These are phyloP conservation scores for Termitomyces sp. DNA, from an alignment of 768 basidiomycete genomes.

Conservation along the genomic window DNA sequence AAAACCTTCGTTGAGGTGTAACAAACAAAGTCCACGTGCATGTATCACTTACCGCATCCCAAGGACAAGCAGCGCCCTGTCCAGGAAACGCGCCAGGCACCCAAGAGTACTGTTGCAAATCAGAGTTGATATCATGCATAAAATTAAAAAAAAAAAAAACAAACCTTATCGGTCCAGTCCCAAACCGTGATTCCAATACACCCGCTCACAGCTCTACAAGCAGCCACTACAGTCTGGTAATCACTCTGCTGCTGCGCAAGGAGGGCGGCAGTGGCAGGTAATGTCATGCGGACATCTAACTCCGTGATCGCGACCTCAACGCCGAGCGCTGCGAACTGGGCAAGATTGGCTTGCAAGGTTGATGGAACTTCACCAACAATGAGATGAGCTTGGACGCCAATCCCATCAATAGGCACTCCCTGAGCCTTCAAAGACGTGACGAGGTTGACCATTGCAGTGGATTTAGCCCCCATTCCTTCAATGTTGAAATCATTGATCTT, in stretches of 20 bases:
- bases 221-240: conserved; percentile 53
- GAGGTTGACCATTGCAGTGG: conserved; percentile 54
- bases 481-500: conserved; percentile 43
- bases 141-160: background rate
- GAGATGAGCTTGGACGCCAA: conserved; percentile 62
- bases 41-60: conserved; percentile 30
- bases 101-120: conserved; percentile 35
- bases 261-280: conserved; percentile 48
- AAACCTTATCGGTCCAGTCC: conserved; percentile 35
- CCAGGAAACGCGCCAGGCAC: conserved; percentile 35
- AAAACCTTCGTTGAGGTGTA: background rate
- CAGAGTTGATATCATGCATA: background rate
- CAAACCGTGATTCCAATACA: conserved; percentile 48
- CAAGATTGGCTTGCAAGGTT: conserved; percentile 44
- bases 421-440: conserved; percentile 44
- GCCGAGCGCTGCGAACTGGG: conserved; percentile 56
- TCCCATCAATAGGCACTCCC: conserved; percentile 56
- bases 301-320: conserved; percentile 71
- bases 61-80: conserved; percentile 37
- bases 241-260: conserved; percentile 56
- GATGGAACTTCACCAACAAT: conserved; percentile 57
- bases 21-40: background rate
- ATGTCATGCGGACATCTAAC: conserved; percentile 61
- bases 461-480: conserved; percentile 47
- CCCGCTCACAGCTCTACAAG: conserved; percentile 44